Base-by-base conservation (phyloP, 1,284 basidiomycete genomes). In the Apiotrichum laibachii region DNA sequence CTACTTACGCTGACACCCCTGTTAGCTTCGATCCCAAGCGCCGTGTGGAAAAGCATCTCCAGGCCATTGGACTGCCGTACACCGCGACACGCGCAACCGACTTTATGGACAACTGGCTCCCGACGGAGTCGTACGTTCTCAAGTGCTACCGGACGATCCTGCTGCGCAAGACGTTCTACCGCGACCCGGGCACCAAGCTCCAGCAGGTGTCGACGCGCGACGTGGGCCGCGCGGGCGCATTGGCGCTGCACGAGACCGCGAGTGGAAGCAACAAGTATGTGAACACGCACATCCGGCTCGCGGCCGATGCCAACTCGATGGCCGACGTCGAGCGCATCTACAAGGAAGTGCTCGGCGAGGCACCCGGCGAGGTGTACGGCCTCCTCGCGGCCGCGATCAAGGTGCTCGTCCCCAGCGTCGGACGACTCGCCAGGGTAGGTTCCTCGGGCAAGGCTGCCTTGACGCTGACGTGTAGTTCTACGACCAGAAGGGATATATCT, bases 1-100 rank as follows among this genome's bases (percentile, higher is more conserved):
- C 15, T 22, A 13, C 3, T 22, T 9, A 5, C 19, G 52, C 34
- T 26, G 50, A 16, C 21, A 18, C 8, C 11, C 40, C 11, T 2
- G 5, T 5, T 53, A 69, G 65, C 12, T 57, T 63, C 55, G 67
- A 71, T 49, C 49, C 64, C 40, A 73, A 73, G 61, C 63, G 67
- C n/a, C 42, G 26, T 35, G 22, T 40, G n/a, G 18, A 50, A n/a
- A 13, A 26, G 35, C 47, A 67, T 48, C 61, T 70, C 61, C 34
- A 52, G 53, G 34, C 48, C 31, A 39, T 40, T 4, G 26, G n/a
- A 35, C 47, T 61, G 47, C 31, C 13, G 2, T 58, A 48, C 31
- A 64, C 62, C 7, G 54, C 58, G 33, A 59, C 63, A 10, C 51
- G 43, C 48, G n/a, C 37, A 53, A 55, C 57, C 12, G 61, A 63